Evolutionary conservation across 1,139 yeast species (phyloP), one percentile per base, ranked within the genome.

Genomic region (Scheffersomyces illinoinensis): DNA sequence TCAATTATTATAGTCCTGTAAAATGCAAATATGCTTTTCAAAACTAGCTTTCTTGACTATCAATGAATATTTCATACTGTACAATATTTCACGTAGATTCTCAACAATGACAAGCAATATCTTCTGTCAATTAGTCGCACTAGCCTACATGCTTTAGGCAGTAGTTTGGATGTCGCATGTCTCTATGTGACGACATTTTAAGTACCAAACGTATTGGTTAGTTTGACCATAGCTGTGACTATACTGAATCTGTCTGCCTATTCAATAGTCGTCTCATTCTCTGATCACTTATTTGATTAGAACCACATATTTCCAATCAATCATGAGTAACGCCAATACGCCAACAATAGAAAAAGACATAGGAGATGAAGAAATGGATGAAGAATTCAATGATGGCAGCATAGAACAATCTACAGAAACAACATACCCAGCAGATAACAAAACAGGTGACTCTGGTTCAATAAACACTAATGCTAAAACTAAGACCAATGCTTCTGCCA

Each of bases 291-390:
- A 3, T 17, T 33, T 33, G 43, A 14, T 33, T 33, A 33, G 17
- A 24, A 4, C 5, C 33, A 24, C 33, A 33, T 33, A 33, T 33
- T 1, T 33, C 43, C 33, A 24, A 14, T 14, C 43, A 10, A 33
- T 33, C 43, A 33, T 33, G 43, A 33, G 43, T 14, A 33, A 12
- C 17, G 17, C 17, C 17, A 33, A 33, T 33, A 33, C 43, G 43
- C 43, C 43, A 3, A 33, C 43, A 33, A 8, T 33, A 20, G 62
- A 61, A 48, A 53, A 54, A 18, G 54, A 55, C n/a, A 53, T 60
- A 20, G 53, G 53, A 14, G 65, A 73, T 39, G 80, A 76, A 57
- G 87, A 78, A 55, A 67, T 71, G 68, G 80, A 65, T 48, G 69
- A 66, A 18, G 68, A 65, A 50, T 64, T 65, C 56, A 61, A 64